Base-by-base conservation (phyloP, 805 yeast genomes). In the Starmerella tilneyi region DNA sequence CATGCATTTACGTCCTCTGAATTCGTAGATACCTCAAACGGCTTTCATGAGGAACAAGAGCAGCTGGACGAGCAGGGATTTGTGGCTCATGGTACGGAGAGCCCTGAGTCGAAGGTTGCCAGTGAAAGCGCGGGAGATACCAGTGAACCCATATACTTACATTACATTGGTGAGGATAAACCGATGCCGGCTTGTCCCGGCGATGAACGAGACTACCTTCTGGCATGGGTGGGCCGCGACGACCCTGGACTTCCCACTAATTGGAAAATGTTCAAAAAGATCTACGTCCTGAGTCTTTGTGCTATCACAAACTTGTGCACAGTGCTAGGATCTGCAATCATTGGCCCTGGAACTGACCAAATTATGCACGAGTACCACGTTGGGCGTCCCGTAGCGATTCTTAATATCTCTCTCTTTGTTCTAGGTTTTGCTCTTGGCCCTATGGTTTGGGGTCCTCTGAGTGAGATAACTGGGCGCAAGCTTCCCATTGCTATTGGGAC, bases 341-440 rank as follows among this genome's bases (percentile, higher is more conserved):
- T 70, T 53, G 68, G 79, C 0, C 79, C 81, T 1, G 76, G 77
- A 24, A 62, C 72, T 37, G 63, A 57, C 16, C 59, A 62, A 15
- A 60, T 78, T 31, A 67, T 73, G 51, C 65, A 51, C 37, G 63
- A 70, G 30, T 86, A 64, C 63, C 73, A 73, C 48, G 78, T 88
- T 39, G 79, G 82, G 29, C 47, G 57, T 5, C 81, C 76, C 11
- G 86, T 78, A 15, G 80, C 81, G 9, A 72, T 83, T 17, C 69
- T 89, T 37, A 81, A 84, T 47, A 72, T 84, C 7, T 76, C 96
- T 0, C 68, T 86, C 16, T 88, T 75, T 57, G 95, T 88, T 12
- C 63, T 84, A 33, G 97, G 96, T 8, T 88, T 86, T 63, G 96
- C 95, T 1, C 71, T 84, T 1, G 95, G 96, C 19, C 96, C 97